Evolutionary conservation across 129 eudicot species (phyloP).

Genomic region (Escallonia rubra): DNA sequence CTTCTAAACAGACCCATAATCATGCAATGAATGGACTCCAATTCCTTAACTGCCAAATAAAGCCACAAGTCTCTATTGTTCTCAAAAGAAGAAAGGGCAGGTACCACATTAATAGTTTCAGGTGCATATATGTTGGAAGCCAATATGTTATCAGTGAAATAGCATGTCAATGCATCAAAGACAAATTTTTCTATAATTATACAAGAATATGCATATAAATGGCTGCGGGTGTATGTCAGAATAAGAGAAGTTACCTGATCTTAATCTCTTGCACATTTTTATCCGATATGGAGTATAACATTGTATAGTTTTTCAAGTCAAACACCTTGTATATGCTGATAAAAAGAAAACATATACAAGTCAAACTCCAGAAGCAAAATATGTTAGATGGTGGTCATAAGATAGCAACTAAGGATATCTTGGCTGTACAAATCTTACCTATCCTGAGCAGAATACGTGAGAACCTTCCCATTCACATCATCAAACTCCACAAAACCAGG

Average conservation of each 20-base stretch:
- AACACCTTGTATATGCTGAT: constrained; percentile 92
- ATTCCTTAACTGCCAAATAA: no score
- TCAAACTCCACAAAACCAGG: constrained; percentile 99
- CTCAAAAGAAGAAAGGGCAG: no score
- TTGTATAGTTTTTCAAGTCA: constrained; percentile 88
- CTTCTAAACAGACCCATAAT: no score
- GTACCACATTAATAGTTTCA: background rate
- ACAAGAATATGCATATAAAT: background rate
- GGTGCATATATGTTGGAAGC: background rate
- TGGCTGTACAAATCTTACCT: constrained; percentile 32
- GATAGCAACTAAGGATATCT: background rate
- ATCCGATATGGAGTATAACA: constrained; percentile 90
- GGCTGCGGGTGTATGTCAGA: background rate
- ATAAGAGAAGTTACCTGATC: constrained; percentile 48
- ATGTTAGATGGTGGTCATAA: background rate
- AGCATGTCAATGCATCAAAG: background rate
- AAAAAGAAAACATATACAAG: constrained; percentile 6
- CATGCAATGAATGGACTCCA: no score
- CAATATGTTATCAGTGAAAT: background rate
- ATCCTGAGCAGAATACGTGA: constrained; percentile 92
- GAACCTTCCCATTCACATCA: constrained; percentile 98
- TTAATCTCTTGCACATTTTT: constrained; percentile 89
- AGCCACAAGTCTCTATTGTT: no score
- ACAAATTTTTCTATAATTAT: background rate
- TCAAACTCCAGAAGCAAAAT: constrained; percentile 1